A percentile compares a stretch with the other conserved stretches of the same genome.
Evolutionary conservation across 2,329 filamentous ascomycete species (phyloP).

Genomic region (Calonectria naviculata): DNA sequence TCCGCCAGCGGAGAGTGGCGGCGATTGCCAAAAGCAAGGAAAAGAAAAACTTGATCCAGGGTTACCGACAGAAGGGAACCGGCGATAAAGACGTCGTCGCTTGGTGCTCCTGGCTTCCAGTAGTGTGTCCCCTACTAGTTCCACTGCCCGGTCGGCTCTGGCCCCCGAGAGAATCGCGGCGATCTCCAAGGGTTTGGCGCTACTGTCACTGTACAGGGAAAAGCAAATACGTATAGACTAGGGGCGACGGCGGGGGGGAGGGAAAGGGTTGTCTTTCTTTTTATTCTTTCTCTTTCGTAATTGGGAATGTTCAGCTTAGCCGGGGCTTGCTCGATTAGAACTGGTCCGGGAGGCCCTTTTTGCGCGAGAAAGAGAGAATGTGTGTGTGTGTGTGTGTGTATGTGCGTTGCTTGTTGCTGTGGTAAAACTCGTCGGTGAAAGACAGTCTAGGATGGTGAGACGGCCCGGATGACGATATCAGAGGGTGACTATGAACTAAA

Average conservation of each 20-base stretch:
- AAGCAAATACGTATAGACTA: conserved; percentile 9
- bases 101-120: conserved; percentile 2
- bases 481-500: conserved; percentile 4
- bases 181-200: conserved; percentile 21
- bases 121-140: neutral
- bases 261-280: neutral
- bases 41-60: neutral
- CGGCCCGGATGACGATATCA: neutral
- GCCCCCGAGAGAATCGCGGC: conserved; percentile 8
- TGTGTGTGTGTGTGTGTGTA: neutral
- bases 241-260: neutral
- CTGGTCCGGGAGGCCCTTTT: neutral
- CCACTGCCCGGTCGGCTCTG: conserved; percentile 3
- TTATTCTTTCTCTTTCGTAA: neutral
- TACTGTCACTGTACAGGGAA: conserved; percentile 24
- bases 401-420: conserved; percentile 11
- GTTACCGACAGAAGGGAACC: conserved; percentile 20
- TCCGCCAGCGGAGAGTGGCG: neutral
- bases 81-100: neutral
- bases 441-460: neutral
- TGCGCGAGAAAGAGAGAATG: neutral
- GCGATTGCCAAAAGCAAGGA: neutral
- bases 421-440: conserved; percentile 9
- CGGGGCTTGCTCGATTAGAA: neutral
- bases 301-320: neutral